Conservation (phyloP, 176 grass and related monocot species). For the Musa troglodytarum region DNA sequence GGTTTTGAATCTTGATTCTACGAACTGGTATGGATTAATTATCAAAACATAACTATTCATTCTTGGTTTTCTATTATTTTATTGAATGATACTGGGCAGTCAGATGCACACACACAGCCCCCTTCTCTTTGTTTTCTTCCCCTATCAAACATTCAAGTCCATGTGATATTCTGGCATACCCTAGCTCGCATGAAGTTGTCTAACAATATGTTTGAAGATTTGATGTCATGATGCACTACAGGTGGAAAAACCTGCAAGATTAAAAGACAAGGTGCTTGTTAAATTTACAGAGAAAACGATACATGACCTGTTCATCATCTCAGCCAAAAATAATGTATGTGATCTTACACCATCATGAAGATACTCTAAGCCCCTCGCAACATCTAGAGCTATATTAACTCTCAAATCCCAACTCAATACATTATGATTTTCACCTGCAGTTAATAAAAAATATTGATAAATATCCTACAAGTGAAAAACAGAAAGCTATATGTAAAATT, state of each 20-base stretch:
- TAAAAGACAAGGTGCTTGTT: background rate
- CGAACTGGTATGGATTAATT: too few relatives aligned
- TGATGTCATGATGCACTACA: conserved; percentile 86
- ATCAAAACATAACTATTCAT: too few relatives aligned
- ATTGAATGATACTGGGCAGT: background rate
- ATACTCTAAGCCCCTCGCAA: conserved; percentile 88
- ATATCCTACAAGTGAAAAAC: too few relatives aligned
- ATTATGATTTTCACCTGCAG: conserved; percentile 55
- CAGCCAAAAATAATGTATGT: conserved; percentile 17
- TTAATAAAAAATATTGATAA: background rate
- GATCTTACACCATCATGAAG: conserved; percentile 84
- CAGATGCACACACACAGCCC: too few relatives aligned
- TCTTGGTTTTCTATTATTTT: background rate
- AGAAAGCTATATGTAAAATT: too few relatives aligned
- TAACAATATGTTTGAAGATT: conserved; percentile 90
- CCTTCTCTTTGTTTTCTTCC: too few relatives aligned
- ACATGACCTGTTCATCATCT: background rate
- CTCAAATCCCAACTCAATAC: conserved; percentile 70
- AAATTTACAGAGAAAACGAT: background rate
- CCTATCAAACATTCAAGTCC: background rate
- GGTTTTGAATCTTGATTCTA: background rate
- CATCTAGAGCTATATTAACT: conserved; percentile 89
- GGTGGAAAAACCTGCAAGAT: conserved; percentile 54
- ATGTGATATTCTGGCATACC: conserved; percentile 34
- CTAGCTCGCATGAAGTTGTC: conserved; percentile 82